These are phyloP conservation scores for Thozetella sp. DNA, from an alignment of 495 filamentous ascomycete species.

Conservation along the genomic window DNA sequence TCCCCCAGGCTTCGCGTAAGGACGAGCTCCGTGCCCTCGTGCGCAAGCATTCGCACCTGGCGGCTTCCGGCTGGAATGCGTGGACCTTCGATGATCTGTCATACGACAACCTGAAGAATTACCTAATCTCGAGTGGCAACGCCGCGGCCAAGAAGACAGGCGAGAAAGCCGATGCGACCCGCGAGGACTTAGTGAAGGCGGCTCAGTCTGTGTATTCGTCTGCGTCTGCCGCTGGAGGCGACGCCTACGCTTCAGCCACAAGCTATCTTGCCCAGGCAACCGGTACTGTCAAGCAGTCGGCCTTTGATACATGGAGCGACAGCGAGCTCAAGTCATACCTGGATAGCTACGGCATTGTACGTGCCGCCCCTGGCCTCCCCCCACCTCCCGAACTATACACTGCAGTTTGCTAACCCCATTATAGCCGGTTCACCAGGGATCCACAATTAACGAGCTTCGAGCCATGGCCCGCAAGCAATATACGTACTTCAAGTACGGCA, in stretches of 20 bases:
- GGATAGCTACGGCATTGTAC: conserved; percentile 73
- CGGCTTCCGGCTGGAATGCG: conserved; percentile 67
- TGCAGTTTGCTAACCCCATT: neutral
- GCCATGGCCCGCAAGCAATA: conserved; percentile 71
- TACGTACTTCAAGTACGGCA: conserved; percentile 79
- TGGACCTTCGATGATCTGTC: conserved; percentile 89
- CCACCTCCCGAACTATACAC: neutral
- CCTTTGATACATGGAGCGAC: conserved; percentile 81
- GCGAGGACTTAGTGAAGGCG: conserved; percentile 73
- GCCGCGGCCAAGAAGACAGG: conserved; percentile 69
- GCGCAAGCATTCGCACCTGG: conserved; percentile 72
- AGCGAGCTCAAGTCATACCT: conserved; percentile 79
- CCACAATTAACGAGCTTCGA: conserved; percentile 63
- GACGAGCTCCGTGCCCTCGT: conserved; percentile 81
- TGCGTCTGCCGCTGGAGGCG: conserved; percentile 68
- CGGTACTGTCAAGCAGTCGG: conserved; percentile 64
- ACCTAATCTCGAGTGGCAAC: conserved; percentile 59
- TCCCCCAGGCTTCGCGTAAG: conserved; percentile 74
- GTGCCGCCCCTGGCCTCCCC: conserved; percentile 5
- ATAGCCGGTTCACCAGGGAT: conserved; percentile 66
- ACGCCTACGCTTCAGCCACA: conserved; percentile 72
- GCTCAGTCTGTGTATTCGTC: conserved; percentile 71
- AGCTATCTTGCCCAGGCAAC: conserved; percentile 72
- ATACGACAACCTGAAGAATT: conserved; percentile 73
- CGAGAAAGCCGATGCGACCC: conserved; percentile 64